Conservation (phyloP, 225 moss, liverwort and hornwort species). For the Straminergon stramineum region DNA sequence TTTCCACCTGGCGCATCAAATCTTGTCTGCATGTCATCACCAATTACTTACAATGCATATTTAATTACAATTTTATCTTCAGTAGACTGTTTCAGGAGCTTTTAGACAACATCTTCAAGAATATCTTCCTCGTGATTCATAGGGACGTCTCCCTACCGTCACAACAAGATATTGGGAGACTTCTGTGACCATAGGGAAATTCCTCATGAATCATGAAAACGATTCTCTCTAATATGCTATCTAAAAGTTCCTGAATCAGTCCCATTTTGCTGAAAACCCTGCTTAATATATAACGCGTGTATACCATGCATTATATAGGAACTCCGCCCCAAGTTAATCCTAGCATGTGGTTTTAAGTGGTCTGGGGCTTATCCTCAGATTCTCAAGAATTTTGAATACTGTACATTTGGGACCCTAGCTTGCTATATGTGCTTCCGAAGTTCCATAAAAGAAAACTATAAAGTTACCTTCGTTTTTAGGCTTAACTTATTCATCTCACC, state of each 20-base stretch:
- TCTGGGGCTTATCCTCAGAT: neutral
- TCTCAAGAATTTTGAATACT: neutral
- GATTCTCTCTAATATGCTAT: neutral
- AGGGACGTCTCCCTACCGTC: neutral
- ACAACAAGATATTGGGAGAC: neutral
- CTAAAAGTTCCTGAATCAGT: neutral
- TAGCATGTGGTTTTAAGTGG: neutral
- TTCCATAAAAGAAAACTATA: neutral
- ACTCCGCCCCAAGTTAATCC: neutral
- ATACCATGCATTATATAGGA: neutral
- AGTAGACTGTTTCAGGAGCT: neutral
- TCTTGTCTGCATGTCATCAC: constrained; percentile 27
- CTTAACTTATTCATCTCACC: neutral
- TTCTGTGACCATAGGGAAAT: neutral
- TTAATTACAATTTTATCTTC: neutral
- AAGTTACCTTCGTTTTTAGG: neutral
- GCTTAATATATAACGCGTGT: too few relatives aligned
- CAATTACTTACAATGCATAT: neutral
- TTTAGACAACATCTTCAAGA: neutral
- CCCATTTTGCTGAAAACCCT: neutral
- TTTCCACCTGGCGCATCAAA: constrained; percentile 66
- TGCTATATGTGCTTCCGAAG: neutral
- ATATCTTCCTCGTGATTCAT: neutral
- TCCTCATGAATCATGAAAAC: neutral
- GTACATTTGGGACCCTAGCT: neutral